Base-by-base conservation (phyloP, 169 alveolate species). In the Plasmodium yoelii region DNA sequence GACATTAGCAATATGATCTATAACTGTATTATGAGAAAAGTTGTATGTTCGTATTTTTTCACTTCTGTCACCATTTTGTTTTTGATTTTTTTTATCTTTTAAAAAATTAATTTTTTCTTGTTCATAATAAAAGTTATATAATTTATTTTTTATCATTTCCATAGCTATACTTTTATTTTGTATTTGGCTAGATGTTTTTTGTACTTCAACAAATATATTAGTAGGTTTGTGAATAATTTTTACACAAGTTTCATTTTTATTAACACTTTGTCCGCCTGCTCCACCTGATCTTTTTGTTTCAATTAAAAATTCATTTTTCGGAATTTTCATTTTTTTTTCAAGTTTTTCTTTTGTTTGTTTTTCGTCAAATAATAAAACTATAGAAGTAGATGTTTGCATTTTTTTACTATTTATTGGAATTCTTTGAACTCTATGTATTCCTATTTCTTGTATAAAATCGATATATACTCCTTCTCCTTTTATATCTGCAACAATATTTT, bases 231-330 rank as follows among this genome's bases (percentile, higher is more conserved):
- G 99, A 1, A 97, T 95, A 1, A 94, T 93, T 34, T 99, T 88
- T 4, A 94, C 97, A 26, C 99, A 99, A 1, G 98, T 95, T 68
- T 97, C 99, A 53, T 97, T 96, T 73, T 94, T 97, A 94, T 97
- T 97, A 2, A 97, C 99, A 84, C 97, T 98, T 87, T 97, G 97
- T 13, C 99, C 99, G 39, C 99, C 99, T 15, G 98, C 97, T 1
- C 99, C 99, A 26, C 97, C 93, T n/a, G 98, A 95, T 56, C 98
- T 92, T 97, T 95, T 95, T 9, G 96, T 94, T 82, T 97, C 98
- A 22, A 97, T 88, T 15, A 82, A 74, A 13, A 97, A 71, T 63
- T 95, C 98, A n/a, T 90, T 92, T 47, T 95, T 96, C 44, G 61
- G 18, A 5, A 75, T 12, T 12, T 64, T 49, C 5, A 75, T 72